These are phyloP conservation scores for Fusarium cicatricum DNA, from an alignment of 2,329 filamentous ascomycete species.

Conservation along the genomic window DNA sequence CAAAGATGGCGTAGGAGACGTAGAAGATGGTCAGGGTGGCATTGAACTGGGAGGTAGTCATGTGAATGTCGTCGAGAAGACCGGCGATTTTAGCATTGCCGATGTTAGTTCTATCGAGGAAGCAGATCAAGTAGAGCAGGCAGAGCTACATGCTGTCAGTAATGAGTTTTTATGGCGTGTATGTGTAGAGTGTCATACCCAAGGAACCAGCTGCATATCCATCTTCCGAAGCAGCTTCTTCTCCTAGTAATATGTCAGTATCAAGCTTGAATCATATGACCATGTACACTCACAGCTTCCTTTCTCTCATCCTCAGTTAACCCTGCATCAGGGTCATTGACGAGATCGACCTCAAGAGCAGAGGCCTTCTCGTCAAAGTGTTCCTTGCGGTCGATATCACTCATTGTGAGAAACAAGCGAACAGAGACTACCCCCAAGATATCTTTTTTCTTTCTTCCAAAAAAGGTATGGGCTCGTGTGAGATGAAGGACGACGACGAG, in stretches of 20 bases:
- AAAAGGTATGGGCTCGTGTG: not conserved
- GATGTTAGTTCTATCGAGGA: constrained; percentile 80
- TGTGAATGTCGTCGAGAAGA: constrained; percentile 63
- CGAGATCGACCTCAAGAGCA: constrained; percentile 41
- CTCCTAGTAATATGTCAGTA: constrained; percentile 56
- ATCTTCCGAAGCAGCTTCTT: constrained; percentile 68
- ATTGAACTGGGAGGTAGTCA: constrained; percentile 75
- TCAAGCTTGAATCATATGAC: not conserved
- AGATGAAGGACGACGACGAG: constrained; percentile 8
- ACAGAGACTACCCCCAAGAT: too few species aligned
- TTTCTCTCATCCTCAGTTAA: constrained; percentile 69
- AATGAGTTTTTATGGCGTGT: not conserved
- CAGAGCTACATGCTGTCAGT: constrained; percentile 57
- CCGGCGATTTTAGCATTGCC: constrained; percentile 72
- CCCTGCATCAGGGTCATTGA: constrained; percentile 63
- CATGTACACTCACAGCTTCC: constrained; percentile 60
- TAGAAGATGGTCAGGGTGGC: constrained; percentile 84
- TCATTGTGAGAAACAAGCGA: constrained; percentile 39
- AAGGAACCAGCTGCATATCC: constrained; percentile 68
- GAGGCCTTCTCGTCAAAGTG: constrained; percentile 43
- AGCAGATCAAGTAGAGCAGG: constrained; percentile 77
- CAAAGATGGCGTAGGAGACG: constrained; percentile 82
- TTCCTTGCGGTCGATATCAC: constrained; percentile 45
- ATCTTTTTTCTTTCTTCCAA: too few species aligned
- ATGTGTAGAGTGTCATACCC: constrained; percentile 47